These are phyloP conservation scores for Tephrocybe sp. DNA, from an alignment of 768 basidiomycete genomes.

Conservation along the genomic window DNA sequence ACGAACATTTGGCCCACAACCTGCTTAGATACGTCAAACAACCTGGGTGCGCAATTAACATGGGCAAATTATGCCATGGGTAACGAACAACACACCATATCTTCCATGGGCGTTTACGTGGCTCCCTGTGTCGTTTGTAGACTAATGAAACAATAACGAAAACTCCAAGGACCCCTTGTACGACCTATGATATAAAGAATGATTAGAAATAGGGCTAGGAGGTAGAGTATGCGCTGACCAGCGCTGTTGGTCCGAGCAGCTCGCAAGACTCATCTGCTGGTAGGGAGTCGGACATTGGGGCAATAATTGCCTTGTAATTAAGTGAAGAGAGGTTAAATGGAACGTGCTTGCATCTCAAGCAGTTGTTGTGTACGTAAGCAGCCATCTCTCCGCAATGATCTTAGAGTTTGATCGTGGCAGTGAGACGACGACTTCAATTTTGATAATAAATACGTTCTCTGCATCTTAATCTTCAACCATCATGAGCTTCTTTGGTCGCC, in stretches of 20 bases:
- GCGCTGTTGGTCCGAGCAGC: conserved; percentile 49
- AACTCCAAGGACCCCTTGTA: conserved; percentile 87
- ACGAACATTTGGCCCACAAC: conserved; percentile 82
- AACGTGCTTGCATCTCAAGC: background rate
- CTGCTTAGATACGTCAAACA: conserved; percentile 94
- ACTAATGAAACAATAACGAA: conserved; percentile 86
- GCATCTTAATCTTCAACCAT: conserved; percentile 1
- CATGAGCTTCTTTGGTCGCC: conserved; percentile 51
- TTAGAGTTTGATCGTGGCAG: conserved; percentile 7
- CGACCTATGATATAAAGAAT: conserved; percentile 57
- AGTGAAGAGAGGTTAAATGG: background rate
- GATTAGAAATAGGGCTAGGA: conserved; percentile 46
- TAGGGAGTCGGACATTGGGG: conserved; percentile 19
- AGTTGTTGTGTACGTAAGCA: conserved; percentile 12
- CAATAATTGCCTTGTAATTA: conserved; percentile 1
- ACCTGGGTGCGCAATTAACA: conserved; percentile 42
- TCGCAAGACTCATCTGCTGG: conserved; percentile 52
- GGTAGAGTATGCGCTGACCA: conserved; percentile 31
- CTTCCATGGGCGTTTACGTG: conserved; percentile 82
- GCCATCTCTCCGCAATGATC: background rate
- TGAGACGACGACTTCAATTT: conserved; percentile 2
- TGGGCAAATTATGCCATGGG: background rate
- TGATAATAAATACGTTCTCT: conserved; percentile 1
- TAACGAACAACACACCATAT: conserved; percentile 65
- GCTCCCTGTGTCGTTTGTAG: conserved; percentile 85